Evolutionary conservation across 2,329 filamentous ascomycete species (phyloP).

Genomic region (Cordyceps fumosorosea): DNA sequence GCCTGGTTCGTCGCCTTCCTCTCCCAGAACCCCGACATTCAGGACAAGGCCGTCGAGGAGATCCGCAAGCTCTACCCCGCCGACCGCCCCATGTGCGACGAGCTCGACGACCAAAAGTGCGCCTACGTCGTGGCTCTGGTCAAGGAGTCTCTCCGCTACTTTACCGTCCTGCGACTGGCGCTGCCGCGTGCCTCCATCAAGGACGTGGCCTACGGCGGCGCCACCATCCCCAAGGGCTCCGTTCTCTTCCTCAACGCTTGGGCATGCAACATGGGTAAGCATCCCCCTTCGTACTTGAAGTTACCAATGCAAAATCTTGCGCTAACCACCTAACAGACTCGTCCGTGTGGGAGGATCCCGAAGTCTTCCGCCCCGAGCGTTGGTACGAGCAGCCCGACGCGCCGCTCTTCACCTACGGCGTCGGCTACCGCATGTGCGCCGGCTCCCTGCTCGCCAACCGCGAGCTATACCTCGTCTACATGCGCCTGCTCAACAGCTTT

Average conservation of each 20-base stretch:
- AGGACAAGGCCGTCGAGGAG: conserved; percentile 50
- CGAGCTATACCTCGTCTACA: conserved; percentile 58
- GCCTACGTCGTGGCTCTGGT: conserved; percentile 57
- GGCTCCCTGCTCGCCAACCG: conserved; percentile 56
- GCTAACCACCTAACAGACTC: conserved; percentile 30
- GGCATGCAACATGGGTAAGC: conserved; percentile 61
- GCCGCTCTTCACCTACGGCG: conserved; percentile 54
- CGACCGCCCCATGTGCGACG: conserved; percentile 51
- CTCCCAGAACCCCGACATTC: conserved; percentile 53
- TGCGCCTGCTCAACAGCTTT: conserved; percentile 56
- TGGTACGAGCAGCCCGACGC: conserved; percentile 57
- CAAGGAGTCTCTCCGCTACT: conserved; percentile 55
- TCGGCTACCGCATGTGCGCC: conserved; percentile 59
- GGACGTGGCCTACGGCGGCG: conserved; percentile 51
- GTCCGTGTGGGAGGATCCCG: conserved; percentile 51
- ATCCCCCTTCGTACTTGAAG: background rate
- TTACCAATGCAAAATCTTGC: background rate
- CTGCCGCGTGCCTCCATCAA: conserved; percentile 56
- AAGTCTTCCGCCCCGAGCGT: conserved; percentile 50
- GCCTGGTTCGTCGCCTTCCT: conserved; percentile 59
- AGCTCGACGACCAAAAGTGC: conserved; percentile 57
- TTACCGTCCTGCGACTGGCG: conserved; percentile 55
- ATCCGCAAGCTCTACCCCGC: conserved; percentile 48
- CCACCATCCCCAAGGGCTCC: conserved; percentile 54
- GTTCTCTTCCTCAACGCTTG: conserved; percentile 61